phyloP scores from a whole-genome alignment of 2,329 filamentous ascomycete species.

The Clonostachys sp. region DNA sequence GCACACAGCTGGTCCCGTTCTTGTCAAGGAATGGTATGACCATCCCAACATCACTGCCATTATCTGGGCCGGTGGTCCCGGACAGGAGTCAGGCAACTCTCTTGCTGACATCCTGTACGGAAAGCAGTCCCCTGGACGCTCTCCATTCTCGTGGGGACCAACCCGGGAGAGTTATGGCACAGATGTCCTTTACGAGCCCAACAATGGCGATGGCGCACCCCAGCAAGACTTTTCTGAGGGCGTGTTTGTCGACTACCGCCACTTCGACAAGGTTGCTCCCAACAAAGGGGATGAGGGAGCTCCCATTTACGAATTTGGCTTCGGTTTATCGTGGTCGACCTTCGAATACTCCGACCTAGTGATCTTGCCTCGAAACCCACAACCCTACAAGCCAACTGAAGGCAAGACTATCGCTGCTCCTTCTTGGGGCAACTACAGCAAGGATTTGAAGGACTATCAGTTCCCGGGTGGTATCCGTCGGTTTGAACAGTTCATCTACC shows the following conservation, averaged over 20 bases:
- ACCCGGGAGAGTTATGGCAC: conserved; percentile 64
- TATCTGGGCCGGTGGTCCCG: conserved; percentile 75
- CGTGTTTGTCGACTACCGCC: conserved; percentile 66
- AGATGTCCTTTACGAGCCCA: conserved; percentile 62
- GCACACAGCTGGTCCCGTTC: conserved; percentile 77
- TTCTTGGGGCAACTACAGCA: conserved; percentile 59
- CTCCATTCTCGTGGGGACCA: conserved; percentile 76
- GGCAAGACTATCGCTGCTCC: conserved; percentile 62
- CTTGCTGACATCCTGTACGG: conserved; percentile 83
- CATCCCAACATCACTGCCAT: conserved; percentile 80
- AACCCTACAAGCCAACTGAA: conserved; percentile 51
- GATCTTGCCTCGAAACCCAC: conserved; percentile 43
- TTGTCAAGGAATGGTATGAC: conserved; percentile 70
- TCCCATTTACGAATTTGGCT: conserved; percentile 78
- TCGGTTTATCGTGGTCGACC: conserved; percentile 74
- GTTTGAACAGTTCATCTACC: conserved; percentile 60
- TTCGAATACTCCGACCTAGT: conserved; percentile 70
- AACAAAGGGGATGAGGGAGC: conserved; percentile 28
- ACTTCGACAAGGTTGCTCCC: conserved; percentile 59
- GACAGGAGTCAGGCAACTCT: conserved; percentile 77
- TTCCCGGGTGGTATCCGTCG: conserved; percentile 58
- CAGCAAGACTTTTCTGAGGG: conserved; percentile 75
- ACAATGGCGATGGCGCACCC: conserved; percentile 61
- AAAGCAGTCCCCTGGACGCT: conserved; percentile 70
- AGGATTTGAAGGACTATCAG: conserved; percentile 57